Evolutionary conservation across 306 rosid species (phyloP).

Genomic region (Gastrolobium villosum): DNA sequence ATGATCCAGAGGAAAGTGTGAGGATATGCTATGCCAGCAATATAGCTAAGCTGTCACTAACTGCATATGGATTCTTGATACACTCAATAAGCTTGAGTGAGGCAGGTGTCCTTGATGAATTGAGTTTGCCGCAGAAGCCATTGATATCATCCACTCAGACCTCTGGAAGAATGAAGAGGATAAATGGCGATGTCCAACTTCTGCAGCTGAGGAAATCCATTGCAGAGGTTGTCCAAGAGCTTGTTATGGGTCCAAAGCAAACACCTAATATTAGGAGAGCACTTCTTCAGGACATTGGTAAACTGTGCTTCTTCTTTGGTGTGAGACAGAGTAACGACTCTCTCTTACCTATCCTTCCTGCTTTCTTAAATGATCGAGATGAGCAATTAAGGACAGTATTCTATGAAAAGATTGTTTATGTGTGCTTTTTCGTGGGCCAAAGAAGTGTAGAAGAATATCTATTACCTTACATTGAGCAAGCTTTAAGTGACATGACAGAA

Average conservation of each 20-base stretch:
- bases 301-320: slow-evolving; percentile 95
- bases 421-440: slow-evolving; percentile 96
- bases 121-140: slow-evolving; percentile 68
- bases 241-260: slow-evolving; percentile 99
- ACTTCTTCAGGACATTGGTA: slow-evolving; percentile 91
- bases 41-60: slow-evolving; percentile 90
- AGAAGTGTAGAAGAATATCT: slow-evolving; percentile 99
- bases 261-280: slow-evolving; percentile 98
- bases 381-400: slow-evolving; percentile 92
- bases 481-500: slow-evolving; percentile 82
- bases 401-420: slow-evolving; percentile 93
- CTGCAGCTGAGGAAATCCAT: slow-evolving; percentile 88
- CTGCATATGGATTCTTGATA: slow-evolving; percentile 92
- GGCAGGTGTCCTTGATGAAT: slow-evolving; percentile 96
- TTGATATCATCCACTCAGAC: slow-evolving; percentile 63
- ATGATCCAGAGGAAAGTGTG: slow-evolving; percentile 98
- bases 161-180: slow-evolving; percentile 72
- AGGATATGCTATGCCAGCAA: slow-evolving; percentile 97
- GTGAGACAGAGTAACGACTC: slow-evolving; percentile 95
- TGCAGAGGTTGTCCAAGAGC: slow-evolving; percentile 98
- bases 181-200: slow-evolving; percentile 78
- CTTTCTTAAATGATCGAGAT: slow-evolving; percentile 95
- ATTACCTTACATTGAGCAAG: slow-evolving; percentile 97
- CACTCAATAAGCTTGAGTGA: slow-evolving; percentile 95
- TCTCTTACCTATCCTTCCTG: slow-evolving; percentile 95